phyloP scores from a whole-genome alignment of 331 rosid species.

The Stylosanthes scabra region DNA sequence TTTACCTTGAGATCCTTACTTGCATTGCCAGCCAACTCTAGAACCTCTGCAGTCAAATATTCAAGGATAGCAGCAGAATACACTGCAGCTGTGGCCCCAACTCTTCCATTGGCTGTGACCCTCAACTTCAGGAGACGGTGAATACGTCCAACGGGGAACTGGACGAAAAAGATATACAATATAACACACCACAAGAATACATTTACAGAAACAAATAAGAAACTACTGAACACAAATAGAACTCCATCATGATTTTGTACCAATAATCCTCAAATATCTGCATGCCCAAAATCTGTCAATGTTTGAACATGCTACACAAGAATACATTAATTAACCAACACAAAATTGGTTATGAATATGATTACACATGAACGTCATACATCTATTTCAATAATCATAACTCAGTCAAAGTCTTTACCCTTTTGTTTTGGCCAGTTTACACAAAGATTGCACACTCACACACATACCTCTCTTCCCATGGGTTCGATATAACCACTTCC shows the following conservation, averaged over 20 bases:
- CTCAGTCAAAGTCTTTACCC: no score
- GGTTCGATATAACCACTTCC: no score
- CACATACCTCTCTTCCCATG: no score
- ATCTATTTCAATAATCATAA: neutral
- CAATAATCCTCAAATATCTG: neutral
- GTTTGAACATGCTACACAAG: neutral
- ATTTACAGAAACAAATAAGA: neutral
- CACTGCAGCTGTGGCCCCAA: constrained; percentile 52
- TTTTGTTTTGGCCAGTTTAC: no score
- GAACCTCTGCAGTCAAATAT: constrained; percentile 64
- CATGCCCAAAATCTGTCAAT: neutral
- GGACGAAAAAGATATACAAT: neutral
- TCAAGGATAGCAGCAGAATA: constrained; percentile 54
- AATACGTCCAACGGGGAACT: constrained; percentile 56
- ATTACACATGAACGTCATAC: neutral
- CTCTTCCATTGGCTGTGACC: constrained; percentile 53
- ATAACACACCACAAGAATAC: neutral
- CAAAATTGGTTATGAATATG: constrained; percentile 1
- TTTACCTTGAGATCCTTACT: constrained; percentile 76
- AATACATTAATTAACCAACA: neutral
- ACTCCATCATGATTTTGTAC: neutral
- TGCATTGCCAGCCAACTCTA: constrained; percentile 77
- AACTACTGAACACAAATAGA: neutral
- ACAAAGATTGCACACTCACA: no score
- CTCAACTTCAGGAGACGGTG: constrained; percentile 53